Base-by-base conservation (phyloP, 1,284 basidiomycete genomes). In the Salmacisia buchloeana region DNA sequence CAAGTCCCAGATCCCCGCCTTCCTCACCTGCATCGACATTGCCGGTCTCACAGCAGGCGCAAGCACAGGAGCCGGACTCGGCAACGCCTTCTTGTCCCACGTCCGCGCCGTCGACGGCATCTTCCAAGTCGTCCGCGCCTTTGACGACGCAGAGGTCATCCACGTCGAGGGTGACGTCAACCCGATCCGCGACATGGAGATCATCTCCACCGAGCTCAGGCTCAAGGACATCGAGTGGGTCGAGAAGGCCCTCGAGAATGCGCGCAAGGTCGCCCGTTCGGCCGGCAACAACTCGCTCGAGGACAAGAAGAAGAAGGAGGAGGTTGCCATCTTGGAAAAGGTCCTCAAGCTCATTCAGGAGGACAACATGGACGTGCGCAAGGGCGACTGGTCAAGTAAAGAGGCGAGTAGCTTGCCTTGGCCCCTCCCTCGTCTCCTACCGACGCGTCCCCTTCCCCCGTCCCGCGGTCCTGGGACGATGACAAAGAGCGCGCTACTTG, bases 141-240 rank as follows among this genome's bases (percentile, higher is more conserved):
- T 99, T 80, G 94, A 97, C 79, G 96, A 99, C 77, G 90, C 92
- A 38, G 96, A 99, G 79, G 93, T 99, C 80, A 97, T 92, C 72
- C 96, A 99, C 82, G 96, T 98, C 74, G 96, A 98, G 82, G 96
- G 96, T 60, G 96, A 98, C 72, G 93, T 99, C 64, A 85, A 98
- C 82, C 96, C 96, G 23, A 74, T 91, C 60, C 89, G 96, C 69
- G 96, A 99, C 82, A 97, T 98, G 94, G 88, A 92, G 72, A 97
- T 97, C 79, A 98, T 99, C 80, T 89, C 89, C 71, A 96, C 87
- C 35, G 77, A 79, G 65, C 70, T 79, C 60, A 85, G 94, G 58
- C 83, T 98, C 62, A 99, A 99, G 83, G 96, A 99, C 81, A 96
- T 96, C 70, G 96, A 98, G 79, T 99, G 96, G 96, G 88, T 92